A percentile compares a stretch with the other conserved stretches of the same genome.
These are phyloP conservation scores for Thelephora terrestris DNA, from an alignment of 1,284 basidiomycete genomes.

Conservation along the genomic window DNA sequence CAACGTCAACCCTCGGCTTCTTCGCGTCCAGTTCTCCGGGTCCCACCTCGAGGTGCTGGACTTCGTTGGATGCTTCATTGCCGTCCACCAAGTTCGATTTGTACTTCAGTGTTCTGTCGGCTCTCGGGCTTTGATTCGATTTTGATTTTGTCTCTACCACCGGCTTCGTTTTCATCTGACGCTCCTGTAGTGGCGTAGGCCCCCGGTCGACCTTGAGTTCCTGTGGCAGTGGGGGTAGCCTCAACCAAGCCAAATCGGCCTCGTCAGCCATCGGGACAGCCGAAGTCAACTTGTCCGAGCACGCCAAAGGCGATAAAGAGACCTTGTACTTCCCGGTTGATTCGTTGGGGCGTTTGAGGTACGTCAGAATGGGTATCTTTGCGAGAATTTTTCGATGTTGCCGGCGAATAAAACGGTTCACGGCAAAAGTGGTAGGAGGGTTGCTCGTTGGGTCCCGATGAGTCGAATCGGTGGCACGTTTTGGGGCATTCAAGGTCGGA, in stretches of 20 bases:
- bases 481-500: not conserved
- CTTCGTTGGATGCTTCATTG: too few species aligned
- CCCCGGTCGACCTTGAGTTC: too few species aligned
- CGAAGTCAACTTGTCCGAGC: not conserved
- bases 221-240: not conserved
- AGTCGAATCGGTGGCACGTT: slow-evolving; percentile 7
- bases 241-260: slow-evolving; percentile 27
- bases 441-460: slow-evolving; percentile 18
- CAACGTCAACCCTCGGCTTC: not conserved
- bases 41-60: too few species aligned
- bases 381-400: slow-evolving; percentile 52
- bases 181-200: too few species aligned
- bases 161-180: too few species aligned
- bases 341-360: slow-evolving; percentile 10
- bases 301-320: not conserved
- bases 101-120: too few species aligned
- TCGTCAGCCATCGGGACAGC: slow-evolving; percentile 17
- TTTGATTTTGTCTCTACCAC: too few species aligned
- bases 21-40: too few species aligned
- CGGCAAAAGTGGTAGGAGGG: not conserved
- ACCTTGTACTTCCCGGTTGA: not conserved
- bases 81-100: too few species aligned
- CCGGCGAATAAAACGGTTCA: slow-evolving; percentile 48
- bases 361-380: slow-evolving; percentile 45
- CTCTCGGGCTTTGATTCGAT: too few species aligned